These are phyloP conservation scores for Xenosphaeropsis pyriputrescens DNA, from an alignment of 2,329 filamentous ascomycete species.

Conservation along the genomic window DNA sequence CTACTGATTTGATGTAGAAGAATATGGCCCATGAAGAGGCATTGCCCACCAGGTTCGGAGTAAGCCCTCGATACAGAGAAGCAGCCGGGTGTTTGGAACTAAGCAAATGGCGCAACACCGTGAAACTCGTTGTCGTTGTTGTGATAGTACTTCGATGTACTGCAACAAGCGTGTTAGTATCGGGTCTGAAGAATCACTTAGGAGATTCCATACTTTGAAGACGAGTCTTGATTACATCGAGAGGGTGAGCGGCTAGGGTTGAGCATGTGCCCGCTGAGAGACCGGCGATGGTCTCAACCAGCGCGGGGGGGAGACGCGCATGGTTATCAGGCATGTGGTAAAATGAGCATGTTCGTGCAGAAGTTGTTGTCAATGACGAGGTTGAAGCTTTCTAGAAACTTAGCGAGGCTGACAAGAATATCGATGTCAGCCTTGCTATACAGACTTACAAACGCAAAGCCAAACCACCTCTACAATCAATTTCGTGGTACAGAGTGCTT, in stretches of 20 bases:
- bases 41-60: conserved; percentile 84
- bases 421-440: no score
- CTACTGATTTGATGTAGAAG: conserved; percentile 59
- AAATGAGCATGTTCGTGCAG: conserved; percentile 4
- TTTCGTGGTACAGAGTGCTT: no score
- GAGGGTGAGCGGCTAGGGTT: conserved; percentile 77
- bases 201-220: conserved; percentile 54
- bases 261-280: conserved; percentile 78
- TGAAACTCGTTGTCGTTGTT: conserved; percentile 30
- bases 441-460: no score
- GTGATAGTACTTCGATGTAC: conserved; percentile 33
- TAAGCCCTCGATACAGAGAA: conserved; percentile 78
- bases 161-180: conserved; percentile 13
- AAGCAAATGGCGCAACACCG: conserved; percentile 29
- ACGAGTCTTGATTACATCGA: conserved; percentile 93
- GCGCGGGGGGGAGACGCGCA: conserved; percentile 55
- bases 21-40: conserved; percentile 84
- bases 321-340: conserved; percentile 19
- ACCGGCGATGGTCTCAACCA: conserved; percentile 79
- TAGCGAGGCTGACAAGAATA: conserved; percentile 1
- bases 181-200: conserved; percentile 20
- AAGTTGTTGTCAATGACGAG: conserved; percentile 5
- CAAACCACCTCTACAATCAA: no score
- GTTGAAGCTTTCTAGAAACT: conserved; percentile 8
- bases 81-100: conserved; percentile 39